These are phyloP conservation scores for Knufia petricola DNA, from an alignment of 2,329 filamentous ascomycete species.

Conservation along the genomic window DNA sequence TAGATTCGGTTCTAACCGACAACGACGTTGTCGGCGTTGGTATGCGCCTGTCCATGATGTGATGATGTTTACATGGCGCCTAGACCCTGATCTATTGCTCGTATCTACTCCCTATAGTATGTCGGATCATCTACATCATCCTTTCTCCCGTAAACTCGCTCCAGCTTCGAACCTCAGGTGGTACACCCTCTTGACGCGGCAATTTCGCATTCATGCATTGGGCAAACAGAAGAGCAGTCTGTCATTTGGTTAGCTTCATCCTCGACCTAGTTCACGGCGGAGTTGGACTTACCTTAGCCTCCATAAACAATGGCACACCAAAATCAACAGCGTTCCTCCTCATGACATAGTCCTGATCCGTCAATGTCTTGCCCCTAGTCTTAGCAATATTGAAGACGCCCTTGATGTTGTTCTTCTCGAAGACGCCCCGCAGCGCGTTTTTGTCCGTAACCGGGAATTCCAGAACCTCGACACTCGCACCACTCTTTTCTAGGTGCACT, in stretches of 20 bases:
- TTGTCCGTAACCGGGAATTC: conserved; percentile 97
- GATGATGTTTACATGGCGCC: too few relatives aligned
- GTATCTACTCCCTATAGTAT: background rate
- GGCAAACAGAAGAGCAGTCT: conserved; percentile 94
- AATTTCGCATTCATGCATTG: conserved; percentile 97
- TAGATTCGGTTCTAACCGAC: background rate
- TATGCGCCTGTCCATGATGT: too few relatives aligned
- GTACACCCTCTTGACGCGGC: conserved; percentile 77
- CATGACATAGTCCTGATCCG: conserved; percentile 98
- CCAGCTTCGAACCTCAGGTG: conserved; percentile 85
- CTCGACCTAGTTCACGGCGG: background rate
- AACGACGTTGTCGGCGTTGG: too few relatives aligned
- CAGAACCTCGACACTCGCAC: conserved; percentile 65
- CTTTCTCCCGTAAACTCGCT: conserved; percentile 81
- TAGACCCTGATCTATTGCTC: too few relatives aligned
- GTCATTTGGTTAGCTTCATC: conserved; percentile 26
- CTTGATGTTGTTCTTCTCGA: conserved; percentile 91
- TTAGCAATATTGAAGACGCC: conserved; percentile 92
- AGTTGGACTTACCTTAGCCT: conserved; percentile 69
- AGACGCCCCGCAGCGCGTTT: conserved; percentile 84
- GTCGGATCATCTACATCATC: conserved; percentile 27
- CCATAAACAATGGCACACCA: conserved; percentile 95
- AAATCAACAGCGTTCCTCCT: conserved; percentile 97
- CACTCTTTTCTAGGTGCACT: conserved; percentile 58
- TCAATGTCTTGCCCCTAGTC: conserved; percentile 67